Percentiles rank a stretch among this genome's conserved stretches.
These are phyloP conservation scores for Talaromyces sp. DNA, from an alignment of 2,329 filamentous ascomycete genomes.

Conservation along the genomic window DNA sequence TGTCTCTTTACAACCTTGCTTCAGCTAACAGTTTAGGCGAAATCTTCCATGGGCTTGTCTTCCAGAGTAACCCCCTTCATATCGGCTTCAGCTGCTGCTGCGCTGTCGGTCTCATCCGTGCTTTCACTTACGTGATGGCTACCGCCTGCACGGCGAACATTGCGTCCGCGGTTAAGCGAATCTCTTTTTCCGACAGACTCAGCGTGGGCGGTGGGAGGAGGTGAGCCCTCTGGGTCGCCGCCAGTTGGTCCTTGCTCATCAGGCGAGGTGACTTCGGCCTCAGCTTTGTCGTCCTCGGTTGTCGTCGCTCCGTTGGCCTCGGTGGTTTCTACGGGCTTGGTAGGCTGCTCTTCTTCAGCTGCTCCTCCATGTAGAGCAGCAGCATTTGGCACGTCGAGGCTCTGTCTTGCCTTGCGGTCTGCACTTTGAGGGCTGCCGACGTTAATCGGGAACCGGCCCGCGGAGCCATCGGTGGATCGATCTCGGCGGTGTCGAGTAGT, in stretches of 20 bases:
- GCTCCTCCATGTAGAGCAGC: constrained; percentile 37
- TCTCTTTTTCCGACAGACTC: constrained; percentile 57
- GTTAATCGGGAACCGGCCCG: constrained; percentile 80
- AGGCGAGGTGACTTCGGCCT: constrained; percentile 19
- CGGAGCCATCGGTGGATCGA: constrained; percentile 63
- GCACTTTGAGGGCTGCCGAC: constrained; percentile 58
- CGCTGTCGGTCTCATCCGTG: constrained; percentile 26
- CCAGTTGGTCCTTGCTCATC: constrained; percentile 16
- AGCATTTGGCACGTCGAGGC: constrained; percentile 75
- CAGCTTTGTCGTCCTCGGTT: constrained; percentile 21
- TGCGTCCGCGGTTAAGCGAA: constrained; percentile 55
- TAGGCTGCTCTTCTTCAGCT: constrained; percentile 26
- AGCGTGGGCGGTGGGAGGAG: constrained; percentile 29
- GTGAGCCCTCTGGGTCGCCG: constrained; percentile 26
- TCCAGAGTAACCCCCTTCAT: constrained; percentile 60
- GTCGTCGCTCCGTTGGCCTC: constrained; percentile 22
- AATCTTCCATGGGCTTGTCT: constrained; percentile 77
- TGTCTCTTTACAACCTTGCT: background rate
- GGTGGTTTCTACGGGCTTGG: constrained; percentile 11
- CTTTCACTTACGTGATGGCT: constrained; percentile 34
- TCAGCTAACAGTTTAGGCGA: constrained; percentile 8
- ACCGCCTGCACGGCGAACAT: constrained; percentile 48
- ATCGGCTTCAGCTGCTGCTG: constrained; percentile 31
- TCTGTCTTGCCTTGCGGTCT: constrained; percentile 54
- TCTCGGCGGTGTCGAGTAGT: constrained; percentile 66